phyloP scores from a whole-genome alignment of 441 rosid genomes.

The Jatropha podagrica region DNA sequence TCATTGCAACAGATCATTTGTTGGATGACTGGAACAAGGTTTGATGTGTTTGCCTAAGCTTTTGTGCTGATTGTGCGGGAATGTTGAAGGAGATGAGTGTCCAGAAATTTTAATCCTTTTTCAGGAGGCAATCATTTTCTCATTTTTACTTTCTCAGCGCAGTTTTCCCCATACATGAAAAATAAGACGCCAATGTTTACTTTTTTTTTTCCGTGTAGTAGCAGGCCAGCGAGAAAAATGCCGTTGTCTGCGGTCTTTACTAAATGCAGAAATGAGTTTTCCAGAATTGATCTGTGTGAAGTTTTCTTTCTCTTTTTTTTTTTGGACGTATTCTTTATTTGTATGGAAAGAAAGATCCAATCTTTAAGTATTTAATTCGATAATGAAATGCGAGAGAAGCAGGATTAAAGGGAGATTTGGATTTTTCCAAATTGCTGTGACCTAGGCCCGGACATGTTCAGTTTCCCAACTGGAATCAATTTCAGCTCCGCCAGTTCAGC shows the following conservation, averaged over 20 bases:
- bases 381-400: too few relatives aligned
- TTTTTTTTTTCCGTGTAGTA: too few relatives aligned
- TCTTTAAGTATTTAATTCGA: background rate
- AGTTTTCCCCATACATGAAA: background rate
- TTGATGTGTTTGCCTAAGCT: background rate
- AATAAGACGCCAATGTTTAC: background rate
- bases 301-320: background rate
- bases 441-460: too few relatives aligned
- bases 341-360: background rate
- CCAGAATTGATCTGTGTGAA: background rate
- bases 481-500: too few relatives aligned
- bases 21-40: background rate
- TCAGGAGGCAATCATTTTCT: constrained; percentile 3
- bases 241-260: background rate
- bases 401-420: too few relatives aligned
- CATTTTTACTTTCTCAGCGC: background rate
- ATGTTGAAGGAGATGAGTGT: background rate
- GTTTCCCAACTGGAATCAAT: too few relatives aligned
- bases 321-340: background rate
- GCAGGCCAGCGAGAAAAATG: background rate
- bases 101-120: background rate
- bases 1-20: background rate
- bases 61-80: background rate
- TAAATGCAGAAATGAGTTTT: background rate
- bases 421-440: too few relatives aligned